Base-by-base conservation (phyloP, 2,329 filamentous ascomycete species). In the Coniochaeta prunicola region DNA sequence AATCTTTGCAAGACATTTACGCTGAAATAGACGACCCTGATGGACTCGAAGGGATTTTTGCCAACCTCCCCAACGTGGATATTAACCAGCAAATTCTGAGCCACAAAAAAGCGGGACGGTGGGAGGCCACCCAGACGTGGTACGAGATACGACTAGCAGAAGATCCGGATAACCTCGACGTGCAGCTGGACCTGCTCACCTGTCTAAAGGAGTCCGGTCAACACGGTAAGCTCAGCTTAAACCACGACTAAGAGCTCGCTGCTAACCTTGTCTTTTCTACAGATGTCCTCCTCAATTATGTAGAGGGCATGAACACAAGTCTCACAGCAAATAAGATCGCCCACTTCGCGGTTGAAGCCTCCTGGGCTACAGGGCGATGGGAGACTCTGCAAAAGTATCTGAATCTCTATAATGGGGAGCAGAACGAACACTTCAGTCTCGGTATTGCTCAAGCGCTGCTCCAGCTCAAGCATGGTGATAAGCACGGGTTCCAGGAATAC, bases 11-110 rank as follows among this genome's bases (percentile, higher is more conserved):
- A 68, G 87, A 93, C 57, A 96, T 99, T 19, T 99, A 99, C 72
- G 91, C 91, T 1, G 90, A 97, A 66, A 97, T 99, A 61, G 94
- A 99, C 68, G 94, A 99, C 66, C 96, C 94, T 0, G 94, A 99
- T 71, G 92, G 93, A 1, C 87, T 99, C 34, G 92, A 97, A 69
- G 94, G 94, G 2, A 93, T 99, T 61, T 96, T 93, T 1, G 86
- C 91, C 21, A 89, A 94, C 69, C 78, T 97, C 3, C 88, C 89
- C 60, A 85, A 92, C 12, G 77, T 97, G n/a, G 90, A 96, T 64
- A 88, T 97, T 56, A 90, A 96, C 61, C 93, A 97, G 70, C 92
- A 97, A 70, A 89, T 97, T 33, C 80, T 97, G 58, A 91, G 96
- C 66, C 92, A 99, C 73, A 86, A 90, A 59, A 97, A 96, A 71